phyloP scores from a whole-genome alignment of 345 rosid genomes.

The Geranium rotundifolium region DNA sequence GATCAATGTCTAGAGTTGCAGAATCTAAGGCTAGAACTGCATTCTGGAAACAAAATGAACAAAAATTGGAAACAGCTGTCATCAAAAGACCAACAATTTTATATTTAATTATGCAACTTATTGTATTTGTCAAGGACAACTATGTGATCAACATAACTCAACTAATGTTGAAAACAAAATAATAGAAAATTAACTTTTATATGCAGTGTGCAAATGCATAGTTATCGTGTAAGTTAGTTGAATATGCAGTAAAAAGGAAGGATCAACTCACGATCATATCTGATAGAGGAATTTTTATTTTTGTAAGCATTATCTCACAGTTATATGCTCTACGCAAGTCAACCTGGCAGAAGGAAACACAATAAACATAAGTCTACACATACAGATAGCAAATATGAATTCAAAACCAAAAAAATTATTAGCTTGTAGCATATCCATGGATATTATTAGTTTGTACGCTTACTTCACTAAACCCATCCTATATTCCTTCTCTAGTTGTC shows the following conservation, averaged over 20 bases:
- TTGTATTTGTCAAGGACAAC: neutral
- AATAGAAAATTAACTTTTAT: too few species aligned
- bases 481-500: neutral
- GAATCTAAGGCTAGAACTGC: slow-evolving; percentile 92
- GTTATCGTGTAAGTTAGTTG: neutral
- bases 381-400: neutral
- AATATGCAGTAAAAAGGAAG: slow-evolving; percentile 8
- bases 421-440: neutral
- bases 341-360: slow-evolving; percentile 40
- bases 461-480: neutral
- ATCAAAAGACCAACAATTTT: neutral
- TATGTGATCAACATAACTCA: neutral
- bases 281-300: slow-evolving; percentile 84
- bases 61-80: slow-evolving; percentile 1
- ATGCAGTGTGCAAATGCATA: neutral
- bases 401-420: too few species aligned
- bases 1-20: slow-evolving; percentile 76
- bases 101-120: neutral
- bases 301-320: slow-evolving; percentile 97
- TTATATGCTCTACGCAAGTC: slow-evolving; percentile 94
- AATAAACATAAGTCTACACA: slow-evolving; percentile 10
- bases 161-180: neutral
- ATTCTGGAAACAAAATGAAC: slow-evolving; percentile 33
- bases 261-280: slow-evolving; percentile 78
- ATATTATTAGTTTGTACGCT: neutral